Evolutionary conservation across 2,329 filamentous ascomycete genomes (phyloP), one percentile per base, ranked within the genome.

Genomic region (Trichoderma sp.): DNA sequence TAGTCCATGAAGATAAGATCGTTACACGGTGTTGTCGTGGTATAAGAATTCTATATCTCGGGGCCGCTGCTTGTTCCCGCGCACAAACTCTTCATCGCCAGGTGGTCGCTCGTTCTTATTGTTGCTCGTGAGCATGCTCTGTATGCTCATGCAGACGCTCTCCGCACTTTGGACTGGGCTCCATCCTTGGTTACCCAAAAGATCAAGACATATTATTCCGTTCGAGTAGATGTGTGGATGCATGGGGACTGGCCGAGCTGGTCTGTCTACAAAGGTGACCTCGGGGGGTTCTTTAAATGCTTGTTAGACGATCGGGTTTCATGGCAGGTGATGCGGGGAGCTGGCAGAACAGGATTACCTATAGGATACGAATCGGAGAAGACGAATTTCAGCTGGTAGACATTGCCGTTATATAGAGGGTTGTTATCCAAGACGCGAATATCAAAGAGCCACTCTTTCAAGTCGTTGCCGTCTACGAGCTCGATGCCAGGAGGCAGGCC

Each of bases 191-290:
- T 88, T 86, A 67, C 94, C 94, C 9, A 99, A 90, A 1, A 99
- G 88, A 77, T 99, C 96, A 63, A 99, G 91, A 78, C 96, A 99
- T 79, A 99, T 99, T 81, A 98, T 97, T 76, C 96, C 96, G 82
- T 99, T 99, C 76, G 93, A 96, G 85, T 99, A 99, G 81, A 99
- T 93, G 84, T 99, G 96, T 3, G 96, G 96, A 78, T 99, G 96
- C 81, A 97, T 95, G 1, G 96, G 96, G 77, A 99, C 95, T 47
- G 88, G 86, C 58, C 89, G 88, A 76, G 88, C 85, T 39, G 88
- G 81, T 68, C 88, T 84, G 76, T 90, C 86, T 70, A 93, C 86
- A 79, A 99, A 99, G 71, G 93, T 92, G 75, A 98, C 96, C 85
- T 99, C 96, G 28, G 96, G 96, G 0, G 96, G 92, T 84, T 98